Percentiles rank a stretch among this genome's conserved stretches.
phyloP scores from a whole-genome alignment of 176 grass and related monocot genomes.

The Puccinellia tenuiflora region DNA sequence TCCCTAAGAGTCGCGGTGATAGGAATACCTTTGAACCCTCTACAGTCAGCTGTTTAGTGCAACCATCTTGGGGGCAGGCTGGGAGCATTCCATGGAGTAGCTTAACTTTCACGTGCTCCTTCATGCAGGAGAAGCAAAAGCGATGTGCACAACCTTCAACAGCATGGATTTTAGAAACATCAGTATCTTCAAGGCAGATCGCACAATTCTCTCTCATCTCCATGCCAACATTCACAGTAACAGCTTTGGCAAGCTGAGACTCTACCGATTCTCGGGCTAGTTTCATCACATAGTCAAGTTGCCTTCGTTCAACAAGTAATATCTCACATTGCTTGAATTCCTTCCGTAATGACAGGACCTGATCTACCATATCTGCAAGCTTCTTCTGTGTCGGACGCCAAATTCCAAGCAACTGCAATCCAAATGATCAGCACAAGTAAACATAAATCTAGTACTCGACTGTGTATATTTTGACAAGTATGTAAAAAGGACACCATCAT shows the following conservation, averaged over 20 bases:
- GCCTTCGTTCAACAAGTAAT: constrained; percentile 20
- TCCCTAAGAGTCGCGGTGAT: constrained; percentile 32
- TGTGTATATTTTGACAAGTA: not conserved
- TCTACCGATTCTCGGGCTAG: constrained; percentile 61
- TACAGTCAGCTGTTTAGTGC: constrained; percentile 50
- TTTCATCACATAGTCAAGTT: constrained; percentile 42
- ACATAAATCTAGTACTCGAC: not conserved
- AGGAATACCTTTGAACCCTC: constrained; percentile 55
- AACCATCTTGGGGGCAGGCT: constrained; percentile 63
- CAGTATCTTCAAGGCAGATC: constrained; percentile 66
- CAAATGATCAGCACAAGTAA: not conserved
- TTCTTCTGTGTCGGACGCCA: constrained; percentile 33
- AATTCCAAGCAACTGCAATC: constrained; percentile 53
- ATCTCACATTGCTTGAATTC: constrained; percentile 58
- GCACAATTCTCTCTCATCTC: constrained; percentile 59
- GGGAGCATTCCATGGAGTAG: constrained; percentile 58
- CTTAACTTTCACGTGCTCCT: constrained; percentile 68
- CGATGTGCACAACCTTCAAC: constrained; percentile 56
- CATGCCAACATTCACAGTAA: constrained; percentile 4
- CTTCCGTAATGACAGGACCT: constrained; percentile 28
- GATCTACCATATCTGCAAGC: constrained; percentile 37
- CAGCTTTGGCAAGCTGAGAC: constrained; percentile 45
- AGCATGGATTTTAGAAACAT: constrained; percentile 56
- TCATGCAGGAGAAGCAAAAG: constrained; percentile 85
- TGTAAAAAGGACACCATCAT: not conserved